Conservation (phyloP, 345 rosid genomes). For the Acer yangbiense region DNA sequence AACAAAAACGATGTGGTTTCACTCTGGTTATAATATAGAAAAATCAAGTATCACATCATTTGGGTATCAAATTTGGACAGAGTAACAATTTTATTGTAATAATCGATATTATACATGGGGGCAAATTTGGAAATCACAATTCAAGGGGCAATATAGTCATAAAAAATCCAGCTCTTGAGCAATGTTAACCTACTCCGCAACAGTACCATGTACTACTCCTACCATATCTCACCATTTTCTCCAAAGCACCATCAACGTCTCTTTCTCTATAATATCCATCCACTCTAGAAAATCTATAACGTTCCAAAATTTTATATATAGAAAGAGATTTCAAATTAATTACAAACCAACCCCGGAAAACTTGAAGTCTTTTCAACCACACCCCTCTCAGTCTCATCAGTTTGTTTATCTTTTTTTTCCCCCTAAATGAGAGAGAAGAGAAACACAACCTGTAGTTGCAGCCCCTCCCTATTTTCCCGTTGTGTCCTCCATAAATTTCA, state of each 20-base stretch:
- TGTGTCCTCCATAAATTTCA: constrained; percentile 10
- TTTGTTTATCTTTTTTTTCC: neutral
- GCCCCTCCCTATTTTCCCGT: constrained; percentile 23
- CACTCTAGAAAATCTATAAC: neutral
- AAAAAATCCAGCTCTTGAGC: neutral
- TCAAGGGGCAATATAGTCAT: constrained; percentile 1
- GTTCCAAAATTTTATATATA: neutral
- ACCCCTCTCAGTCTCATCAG: neutral
- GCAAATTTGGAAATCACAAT: neutral
- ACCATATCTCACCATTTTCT: neutral
- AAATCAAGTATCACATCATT: too few species aligned
- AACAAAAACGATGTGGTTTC: too few species aligned
- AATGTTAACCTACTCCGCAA: neutral
- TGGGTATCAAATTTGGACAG: too few species aligned
- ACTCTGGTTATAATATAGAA: too few species aligned
- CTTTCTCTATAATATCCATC: neutral
- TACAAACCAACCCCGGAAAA: neutral
- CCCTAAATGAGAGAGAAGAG: neutral
- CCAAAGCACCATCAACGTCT: constrained; percentile 8
- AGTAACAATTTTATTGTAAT: too few species aligned
- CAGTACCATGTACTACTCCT: neutral
- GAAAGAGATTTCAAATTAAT: neutral
- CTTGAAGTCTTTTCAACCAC: neutral
- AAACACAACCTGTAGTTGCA: neutral
- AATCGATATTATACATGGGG: neutral